These are phyloP conservation scores for Saitozyma sp. DNA, from an alignment of 768 basidiomycete genomes.

Conservation along the genomic window DNA sequence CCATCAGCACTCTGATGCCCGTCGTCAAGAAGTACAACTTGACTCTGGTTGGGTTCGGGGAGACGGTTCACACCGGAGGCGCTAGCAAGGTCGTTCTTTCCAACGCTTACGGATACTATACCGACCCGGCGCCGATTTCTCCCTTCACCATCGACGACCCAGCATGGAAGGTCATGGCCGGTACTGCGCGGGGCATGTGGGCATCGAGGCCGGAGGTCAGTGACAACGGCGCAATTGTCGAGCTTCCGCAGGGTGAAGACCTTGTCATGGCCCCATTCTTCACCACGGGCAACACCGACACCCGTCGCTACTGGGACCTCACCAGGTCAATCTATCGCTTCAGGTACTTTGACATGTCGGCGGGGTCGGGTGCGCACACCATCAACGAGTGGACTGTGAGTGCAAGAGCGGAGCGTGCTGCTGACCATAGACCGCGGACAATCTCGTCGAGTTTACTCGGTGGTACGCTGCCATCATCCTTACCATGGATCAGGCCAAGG, in stretches of 20 bases:
- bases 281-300: conserved; percentile 43
- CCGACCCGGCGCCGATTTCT: conserved; percentile 41
- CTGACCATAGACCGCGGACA: conserved; percentile 24
- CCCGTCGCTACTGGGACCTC: conserved; percentile 42
- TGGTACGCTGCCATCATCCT: conserved; percentile 48
- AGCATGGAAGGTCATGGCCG: conserved; percentile 41
- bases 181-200: conserved; percentile 42
- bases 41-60: conserved; percentile 34
- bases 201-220: conserved; percentile 21
- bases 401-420: neutral
- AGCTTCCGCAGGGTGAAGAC: conserved; percentile 18
- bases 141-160: conserved; percentile 25
- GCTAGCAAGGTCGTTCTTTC: conserved; percentile 18
- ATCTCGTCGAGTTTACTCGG: conserved; percentile 40
- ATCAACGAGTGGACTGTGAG: conserved; percentile 24
- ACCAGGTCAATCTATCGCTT: conserved; percentile 50
- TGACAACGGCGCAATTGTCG: conserved; percentile 24
- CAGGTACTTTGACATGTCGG: conserved; percentile 14
- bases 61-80: conserved; percentile 15
- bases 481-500: conserved; percentile 30
- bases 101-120: conserved; percentile 29
- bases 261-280: conserved; percentile 43
- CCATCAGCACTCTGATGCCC: conserved; percentile 30
- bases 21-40: conserved; percentile 38
- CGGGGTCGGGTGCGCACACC: conserved; percentile 16